Percentiles rank a stretch among this genome's conserved stretches.
Conservation (phyloP, 805 yeast genomes). For the Lipomyces mesembrius region DNA sequence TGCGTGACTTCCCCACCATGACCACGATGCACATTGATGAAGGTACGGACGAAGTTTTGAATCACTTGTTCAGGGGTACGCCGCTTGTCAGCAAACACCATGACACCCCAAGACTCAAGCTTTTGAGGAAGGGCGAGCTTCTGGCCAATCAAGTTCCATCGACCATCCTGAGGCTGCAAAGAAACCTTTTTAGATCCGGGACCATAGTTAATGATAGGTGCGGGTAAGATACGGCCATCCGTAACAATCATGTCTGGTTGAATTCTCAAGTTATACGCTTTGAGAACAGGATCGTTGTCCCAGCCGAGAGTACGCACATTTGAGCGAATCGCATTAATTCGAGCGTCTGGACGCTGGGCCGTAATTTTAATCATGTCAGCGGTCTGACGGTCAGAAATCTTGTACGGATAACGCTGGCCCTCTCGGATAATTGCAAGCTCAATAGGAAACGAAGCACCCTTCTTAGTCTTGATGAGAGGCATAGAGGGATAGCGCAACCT, state of each 20-base stretch:
- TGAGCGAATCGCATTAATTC: conserved; percentile 43
- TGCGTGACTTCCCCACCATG: conserved; percentile 24
- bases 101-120: conserved; percentile 30
- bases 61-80: conserved; percentile 19
- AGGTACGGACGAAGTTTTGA: conserved; percentile 23
- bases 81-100: conserved; percentile 25
- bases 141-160: conserved; percentile 38
- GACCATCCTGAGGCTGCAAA: conserved; percentile 29
- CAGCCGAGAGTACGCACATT: conserved; percentile 36
- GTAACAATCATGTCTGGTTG: conserved; percentile 39
- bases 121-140: conserved; percentile 23
- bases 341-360: conserved; percentile 43
- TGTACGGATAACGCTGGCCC: conserved; percentile 45
- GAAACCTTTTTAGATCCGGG: conserved; percentile 22
- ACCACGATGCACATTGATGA: conserved; percentile 18
- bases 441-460: conserved; percentile 40
- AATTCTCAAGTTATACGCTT: conserved; percentile 29
- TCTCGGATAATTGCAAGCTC: conserved; percentile 42
- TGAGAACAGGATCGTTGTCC: conserved; percentile 27
- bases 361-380: conserved; percentile 42
- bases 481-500: conserved; percentile 41
- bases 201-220: conserved; percentile 38
- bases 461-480: conserved; percentile 40
- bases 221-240: conserved; percentile 43
- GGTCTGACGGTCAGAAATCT: conserved; percentile 43